phyloP scores from a whole-genome alignment of 306 rosid genomes.

The Urtica urens region DNA sequence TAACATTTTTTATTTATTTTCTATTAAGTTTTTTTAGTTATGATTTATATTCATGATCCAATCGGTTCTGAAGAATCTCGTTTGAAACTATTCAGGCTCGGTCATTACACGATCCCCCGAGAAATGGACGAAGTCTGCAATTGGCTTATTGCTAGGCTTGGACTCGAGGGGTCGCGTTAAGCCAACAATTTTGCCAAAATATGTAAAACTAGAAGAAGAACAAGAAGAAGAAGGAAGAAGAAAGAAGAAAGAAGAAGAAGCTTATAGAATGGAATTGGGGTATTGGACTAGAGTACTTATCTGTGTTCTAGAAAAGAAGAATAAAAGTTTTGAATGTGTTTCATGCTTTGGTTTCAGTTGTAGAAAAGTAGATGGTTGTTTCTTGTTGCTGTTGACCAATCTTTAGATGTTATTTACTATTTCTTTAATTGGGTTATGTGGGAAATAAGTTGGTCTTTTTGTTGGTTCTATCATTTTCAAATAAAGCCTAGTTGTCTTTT shows the following conservation, averaged over 20 bases:
- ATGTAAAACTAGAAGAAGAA: constrained; percentile 14
- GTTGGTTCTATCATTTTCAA: too few relatives aligned
- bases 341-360: constrained; percentile 17
- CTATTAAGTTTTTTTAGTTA: neutral
- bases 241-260: constrained; percentile 23
- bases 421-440: neutral
- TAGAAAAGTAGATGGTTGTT: constrained; percentile 18
- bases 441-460: neutral
- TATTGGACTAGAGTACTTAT: constrained; percentile 32
- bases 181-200: constrained; percentile 1
- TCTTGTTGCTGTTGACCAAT: neutral
- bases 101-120: constrained; percentile 90
- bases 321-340: constrained; percentile 32
- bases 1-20: constrained; percentile 9
- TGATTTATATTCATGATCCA: neutral
- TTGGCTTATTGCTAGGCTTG: constrained; percentile 77
- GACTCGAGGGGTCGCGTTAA: constrained; percentile 51
- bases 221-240: constrained; percentile 17
- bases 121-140: constrained; percentile 93
- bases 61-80: neutral
- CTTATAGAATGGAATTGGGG: constrained; percentile 20
- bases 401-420: neutral
- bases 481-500: neutral
- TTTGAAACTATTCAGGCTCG: constrained; percentile 51
- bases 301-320: constrained; percentile 21